phyloP scores from a whole-genome alignment of 257 asterid genomes.

The Dorcoceras hygrometricum region DNA sequence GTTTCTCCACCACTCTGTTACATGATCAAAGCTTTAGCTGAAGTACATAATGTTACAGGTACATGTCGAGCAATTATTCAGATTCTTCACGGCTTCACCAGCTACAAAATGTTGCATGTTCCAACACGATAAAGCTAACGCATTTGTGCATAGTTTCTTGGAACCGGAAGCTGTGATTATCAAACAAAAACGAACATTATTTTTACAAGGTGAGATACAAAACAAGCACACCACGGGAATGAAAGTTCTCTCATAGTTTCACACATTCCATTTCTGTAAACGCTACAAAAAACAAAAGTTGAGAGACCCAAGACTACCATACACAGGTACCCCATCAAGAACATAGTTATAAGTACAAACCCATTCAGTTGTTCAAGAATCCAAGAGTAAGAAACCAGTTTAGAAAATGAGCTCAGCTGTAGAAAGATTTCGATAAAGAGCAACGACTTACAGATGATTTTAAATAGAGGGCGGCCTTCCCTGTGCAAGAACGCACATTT shows the following conservation, averaged over 20 bases:
- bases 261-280: not conserved
- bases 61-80: not conserved
- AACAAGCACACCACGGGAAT: not conserved
- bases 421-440: not conserved
- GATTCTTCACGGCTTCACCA: not conserved
- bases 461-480: not conserved
- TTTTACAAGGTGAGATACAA: not conserved
- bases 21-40: not conserved
- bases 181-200: not conserved
- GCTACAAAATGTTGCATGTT: not conserved
- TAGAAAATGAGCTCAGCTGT: not conserved
- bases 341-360: not conserved
- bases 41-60: not conserved
- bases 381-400: too few relatives aligned
- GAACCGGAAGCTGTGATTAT: slow-evolving; percentile 39
- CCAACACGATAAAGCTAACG: slow-evolving; percentile 46
- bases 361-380: not conserved
- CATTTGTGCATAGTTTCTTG: slow-evolving; percentile 46
- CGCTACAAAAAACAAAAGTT: not conserved
- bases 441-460: not conserved
- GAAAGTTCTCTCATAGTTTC: not conserved
- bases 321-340: too few relatives aligned
- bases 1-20: not conserved
- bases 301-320: not conserved
- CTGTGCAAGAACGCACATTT: not conserved